A percentile compares a stretch with the other conserved stretches of the same genome.
Evolutionary conservation across 2,329 filamentous ascomycete genomes (phyloP).

Genomic region (Cytospora piceae): DNA sequence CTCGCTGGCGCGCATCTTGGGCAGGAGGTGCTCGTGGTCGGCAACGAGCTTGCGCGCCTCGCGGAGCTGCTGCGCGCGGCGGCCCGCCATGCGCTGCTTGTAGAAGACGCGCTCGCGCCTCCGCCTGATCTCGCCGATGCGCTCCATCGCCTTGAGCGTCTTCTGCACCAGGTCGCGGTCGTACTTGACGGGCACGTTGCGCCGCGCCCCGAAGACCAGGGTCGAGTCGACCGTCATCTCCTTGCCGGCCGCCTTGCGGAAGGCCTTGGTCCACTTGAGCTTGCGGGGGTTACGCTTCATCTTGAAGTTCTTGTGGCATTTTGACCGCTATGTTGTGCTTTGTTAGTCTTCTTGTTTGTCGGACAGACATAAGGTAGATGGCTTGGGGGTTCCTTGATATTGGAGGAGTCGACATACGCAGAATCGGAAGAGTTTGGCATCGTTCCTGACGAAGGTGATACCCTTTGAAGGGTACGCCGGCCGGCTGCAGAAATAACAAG

Average conservation of each 20-base stretch:
- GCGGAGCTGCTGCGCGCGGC: conserved; percentile 79
- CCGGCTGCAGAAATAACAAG: conserved; percentile 72
- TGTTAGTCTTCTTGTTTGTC: conserved; percentile 4
- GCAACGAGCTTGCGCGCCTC: conserved; percentile 85
- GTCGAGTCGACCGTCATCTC: conserved; percentile 92
- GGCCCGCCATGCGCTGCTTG: conserved; percentile 90
- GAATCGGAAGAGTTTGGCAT: conserved; percentile 68
- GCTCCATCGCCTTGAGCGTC: conserved; percentile 90
- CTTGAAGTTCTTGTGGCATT: conserved; percentile 78
- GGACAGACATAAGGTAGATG: not conserved
- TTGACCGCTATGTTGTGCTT: conserved; percentile 48
- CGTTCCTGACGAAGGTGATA: conserved; percentile 70
- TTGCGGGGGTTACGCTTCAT: conserved; percentile 97
- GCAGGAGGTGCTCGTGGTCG: conserved; percentile 90
- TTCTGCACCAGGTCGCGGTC: conserved; percentile 87
- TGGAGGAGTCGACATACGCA: conserved; percentile 44
- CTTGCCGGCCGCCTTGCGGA: conserved; percentile 83
- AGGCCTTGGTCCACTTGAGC: conserved; percentile 91
- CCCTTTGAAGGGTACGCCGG: conserved; percentile 68
- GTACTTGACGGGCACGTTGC: conserved; percentile 95
- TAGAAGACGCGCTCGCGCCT: conserved; percentile 90
- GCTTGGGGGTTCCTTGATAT: not conserved
- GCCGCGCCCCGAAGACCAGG: conserved; percentile 86
- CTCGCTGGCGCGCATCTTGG: conserved; percentile 68
- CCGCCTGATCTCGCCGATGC: conserved; percentile 81